These are phyloP conservation scores for Escovopsis weberi DNA, from an alignment of 2,329 filamentous ascomycete genomes.

Conservation along the genomic window DNA sequence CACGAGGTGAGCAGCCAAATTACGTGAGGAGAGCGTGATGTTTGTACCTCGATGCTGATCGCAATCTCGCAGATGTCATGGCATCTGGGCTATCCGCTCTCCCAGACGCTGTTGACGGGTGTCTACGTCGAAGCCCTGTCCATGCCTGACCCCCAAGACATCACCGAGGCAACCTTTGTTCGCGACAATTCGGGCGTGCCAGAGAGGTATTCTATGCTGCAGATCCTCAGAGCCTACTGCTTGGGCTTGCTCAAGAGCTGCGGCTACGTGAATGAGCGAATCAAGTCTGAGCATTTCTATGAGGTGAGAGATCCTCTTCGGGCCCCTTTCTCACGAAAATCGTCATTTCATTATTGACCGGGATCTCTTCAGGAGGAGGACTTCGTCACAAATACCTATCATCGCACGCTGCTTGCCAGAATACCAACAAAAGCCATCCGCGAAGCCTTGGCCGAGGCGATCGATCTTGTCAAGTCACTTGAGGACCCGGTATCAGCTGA, in stretches of 20 bases:
- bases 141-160: constrained; percentile 47
- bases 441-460: constrained; percentile 37
- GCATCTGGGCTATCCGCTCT: constrained; percentile 90
- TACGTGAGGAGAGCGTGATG: neutral
- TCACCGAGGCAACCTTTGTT: constrained; percentile 53
- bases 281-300: constrained; percentile 77
- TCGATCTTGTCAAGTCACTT: constrained; percentile 32
- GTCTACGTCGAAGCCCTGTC: constrained; percentile 77
- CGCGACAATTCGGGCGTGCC: constrained; percentile 17
- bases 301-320: constrained; percentile 43
- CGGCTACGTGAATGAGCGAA: constrained; percentile 59
- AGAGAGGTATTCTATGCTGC: constrained; percentile 33
- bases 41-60: neutral
- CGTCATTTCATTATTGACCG: constrained; percentile 1
- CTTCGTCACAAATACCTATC: constrained; percentile 85
- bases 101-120: constrained; percentile 87
- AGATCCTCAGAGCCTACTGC: constrained; percentile 72
- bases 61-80: constrained; percentile 59
- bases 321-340: neutral
- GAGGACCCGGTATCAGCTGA: constrained; percentile 25
- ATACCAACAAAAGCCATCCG: constrained; percentile 44
- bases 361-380: constrained; percentile 61
- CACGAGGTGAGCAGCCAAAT: constrained; percentile 51
- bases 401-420: constrained; percentile 56
- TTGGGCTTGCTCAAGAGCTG: constrained; percentile 73